A percentile compares a stretch with the other conserved stretches of the same genome.
Evolutionary conservation across 2,329 filamentous ascomycete genomes (phyloP).

Genomic region (Fusarium sp.): DNA sequence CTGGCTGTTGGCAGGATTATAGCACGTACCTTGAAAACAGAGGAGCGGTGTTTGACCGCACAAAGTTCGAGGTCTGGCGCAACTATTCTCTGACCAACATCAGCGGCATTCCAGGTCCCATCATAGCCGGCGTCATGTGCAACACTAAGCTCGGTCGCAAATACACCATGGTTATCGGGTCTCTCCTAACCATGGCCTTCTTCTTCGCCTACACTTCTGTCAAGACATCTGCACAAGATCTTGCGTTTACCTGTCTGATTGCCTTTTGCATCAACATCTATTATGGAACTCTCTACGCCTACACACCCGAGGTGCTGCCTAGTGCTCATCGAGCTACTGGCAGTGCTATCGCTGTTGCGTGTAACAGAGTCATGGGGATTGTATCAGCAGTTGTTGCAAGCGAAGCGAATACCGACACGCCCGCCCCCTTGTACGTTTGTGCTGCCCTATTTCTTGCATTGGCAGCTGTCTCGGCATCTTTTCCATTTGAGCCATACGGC

Average conservation of each 20-base stretch:
- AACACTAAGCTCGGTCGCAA: conserved; percentile 17
- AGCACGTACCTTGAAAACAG: conserved; percentile 63
- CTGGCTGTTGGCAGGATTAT: background rate
- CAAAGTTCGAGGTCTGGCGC: conserved; percentile 21
- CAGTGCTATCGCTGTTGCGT: conserved; percentile 76
- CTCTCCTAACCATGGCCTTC: conserved; percentile 13
- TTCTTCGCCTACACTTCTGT: conserved; percentile 25
- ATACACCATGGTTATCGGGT: conserved; percentile 24
- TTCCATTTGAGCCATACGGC: conserved; percentile 27
- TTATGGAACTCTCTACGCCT: conserved; percentile 74
- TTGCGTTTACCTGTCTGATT: conserved; percentile 22
- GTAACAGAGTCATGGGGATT: conserved; percentile 80
- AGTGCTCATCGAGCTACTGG: conserved; percentile 79
- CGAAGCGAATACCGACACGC: conserved; percentile 67
- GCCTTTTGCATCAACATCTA: conserved; percentile 77
- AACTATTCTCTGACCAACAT: conserved; percentile 68
- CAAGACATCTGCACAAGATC: conserved; percentile 22
- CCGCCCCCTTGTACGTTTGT: conserved; percentile 75
- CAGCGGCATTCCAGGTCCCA: conserved; percentile 73
- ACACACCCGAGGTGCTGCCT: conserved; percentile 72
- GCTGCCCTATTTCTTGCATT: conserved; percentile 72
- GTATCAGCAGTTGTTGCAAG: conserved; percentile 75
- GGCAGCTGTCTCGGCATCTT: conserved; percentile 51
- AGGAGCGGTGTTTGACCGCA: conserved; percentile 2
- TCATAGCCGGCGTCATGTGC: conserved; percentile 75